Conservation (phyloP, 805 yeast genomes). For the Nakazawaea populi region DNA sequence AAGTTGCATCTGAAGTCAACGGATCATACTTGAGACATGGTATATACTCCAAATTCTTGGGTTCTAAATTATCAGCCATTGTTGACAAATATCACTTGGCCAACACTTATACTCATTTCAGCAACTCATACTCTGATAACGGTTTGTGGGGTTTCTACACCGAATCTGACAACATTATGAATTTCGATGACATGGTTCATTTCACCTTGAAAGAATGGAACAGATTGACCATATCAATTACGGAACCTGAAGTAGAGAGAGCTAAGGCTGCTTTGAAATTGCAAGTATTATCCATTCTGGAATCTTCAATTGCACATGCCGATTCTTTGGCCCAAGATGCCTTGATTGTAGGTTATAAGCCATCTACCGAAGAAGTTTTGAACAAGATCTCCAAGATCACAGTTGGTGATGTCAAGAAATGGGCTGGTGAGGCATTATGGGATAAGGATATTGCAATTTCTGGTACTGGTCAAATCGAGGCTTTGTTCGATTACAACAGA, state of each 20-base stretch:
- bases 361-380: slow-evolving; percentile 53
- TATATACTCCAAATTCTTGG: slow-evolving; percentile 51
- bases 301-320: slow-evolving; percentile 45
- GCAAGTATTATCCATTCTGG: slow-evolving; percentile 44
- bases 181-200: slow-evolving; percentile 73
- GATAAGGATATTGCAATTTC: slow-evolving; percentile 81
- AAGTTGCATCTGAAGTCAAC: slow-evolving; percentile 64
- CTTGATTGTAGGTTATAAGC: slow-evolving; percentile 56
- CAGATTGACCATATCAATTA: slow-evolving; percentile 69
- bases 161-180: slow-evolving; percentile 50
- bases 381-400: slow-evolving; percentile 59
- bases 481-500: slow-evolving; percentile 77
- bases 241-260: slow-evolving; percentile 73
- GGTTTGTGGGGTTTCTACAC: slow-evolving; percentile 84
- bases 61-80: slow-evolving; percentile 65
- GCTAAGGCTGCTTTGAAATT: slow-evolving; percentile 71
- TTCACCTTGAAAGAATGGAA: slow-evolving; percentile 85
- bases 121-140: slow-evolving; percentile 64
- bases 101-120: slow-evolving; percentile 68
- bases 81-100: slow-evolving; percentile 69
- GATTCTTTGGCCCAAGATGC: slow-evolving; percentile 54
- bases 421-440: slow-evolving; percentile 77
- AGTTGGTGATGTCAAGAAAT: slow-evolving; percentile 52
- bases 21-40: slow-evolving; percentile 52
- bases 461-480: slow-evolving; percentile 85